Conservation (phyloP, 2,329 filamentous ascomycete species). For the Colletotrichum karsti region DNA sequence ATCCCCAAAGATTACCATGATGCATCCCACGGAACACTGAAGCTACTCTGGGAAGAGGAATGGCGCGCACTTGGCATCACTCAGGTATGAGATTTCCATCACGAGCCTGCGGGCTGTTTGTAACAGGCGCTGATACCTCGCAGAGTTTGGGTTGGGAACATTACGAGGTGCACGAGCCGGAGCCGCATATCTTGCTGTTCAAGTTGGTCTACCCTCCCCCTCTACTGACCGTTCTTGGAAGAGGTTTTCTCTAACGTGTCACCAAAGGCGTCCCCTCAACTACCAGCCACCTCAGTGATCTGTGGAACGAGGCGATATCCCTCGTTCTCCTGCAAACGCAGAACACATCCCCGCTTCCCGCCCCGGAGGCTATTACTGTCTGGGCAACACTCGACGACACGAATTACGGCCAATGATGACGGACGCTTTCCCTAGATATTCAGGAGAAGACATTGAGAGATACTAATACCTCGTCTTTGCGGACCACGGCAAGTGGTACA, state of each 20-base stretch:
- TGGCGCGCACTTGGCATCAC: slow-evolving; percentile 98
- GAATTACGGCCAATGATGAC: slow-evolving; percentile 30
- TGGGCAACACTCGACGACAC: slow-evolving; percentile 24
- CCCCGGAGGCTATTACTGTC: slow-evolving; percentile 11
- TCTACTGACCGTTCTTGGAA: no score
- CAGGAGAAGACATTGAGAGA: slow-evolving; percentile 25
- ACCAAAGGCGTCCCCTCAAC: slow-evolving; percentile 78
- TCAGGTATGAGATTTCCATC: slow-evolving; percentile 70
- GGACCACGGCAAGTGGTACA: slow-evolving; percentile 22
- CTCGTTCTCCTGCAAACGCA: slow-evolving; percentile 24
- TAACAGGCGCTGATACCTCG: slow-evolving; percentile 4
- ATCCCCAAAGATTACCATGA: slow-evolving; percentile 97
- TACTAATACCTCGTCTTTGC: slow-evolving; percentile 24
- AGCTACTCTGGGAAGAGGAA: slow-evolving; percentile 97
- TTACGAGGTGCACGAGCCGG: slow-evolving; percentile 98
- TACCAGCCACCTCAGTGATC: slow-evolving; percentile 75
- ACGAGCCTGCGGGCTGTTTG: background rate
- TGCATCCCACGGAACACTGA: slow-evolving; percentile 86
- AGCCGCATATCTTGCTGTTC: slow-evolving; percentile 98
- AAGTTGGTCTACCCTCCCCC: slow-evolving; percentile 75
- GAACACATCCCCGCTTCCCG: slow-evolving; percentile 15
- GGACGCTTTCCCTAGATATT: slow-evolving; percentile 34
- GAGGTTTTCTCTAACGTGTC: background rate
- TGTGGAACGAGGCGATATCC: slow-evolving; percentile 10
- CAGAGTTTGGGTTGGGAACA: slow-evolving; percentile 99